These are phyloP conservation scores for Pascua sp. DNA, from an alignment of 1,284 basidiomycete genomes.

Conservation along the genomic window DNA sequence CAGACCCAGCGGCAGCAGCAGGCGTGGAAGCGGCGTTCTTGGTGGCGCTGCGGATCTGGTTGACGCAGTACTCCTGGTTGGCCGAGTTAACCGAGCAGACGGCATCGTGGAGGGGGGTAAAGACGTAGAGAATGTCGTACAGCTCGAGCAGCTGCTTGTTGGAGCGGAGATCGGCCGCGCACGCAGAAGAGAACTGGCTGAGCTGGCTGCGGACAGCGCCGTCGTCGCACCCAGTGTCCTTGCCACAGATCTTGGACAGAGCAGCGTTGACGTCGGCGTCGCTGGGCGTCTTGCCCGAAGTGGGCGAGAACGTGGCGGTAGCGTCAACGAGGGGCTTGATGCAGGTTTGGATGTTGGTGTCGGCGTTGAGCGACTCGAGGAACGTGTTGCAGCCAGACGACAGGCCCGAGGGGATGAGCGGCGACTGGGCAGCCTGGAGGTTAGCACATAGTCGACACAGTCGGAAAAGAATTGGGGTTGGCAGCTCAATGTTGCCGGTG, in stretches of 20 bases:
- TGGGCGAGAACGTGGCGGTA: constrained; percentile 60
- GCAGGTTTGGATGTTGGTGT: constrained; percentile 61
- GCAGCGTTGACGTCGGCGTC: constrained; percentile 55
- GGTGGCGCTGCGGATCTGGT: constrained; percentile 45
- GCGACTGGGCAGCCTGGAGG: constrained; percentile 1
- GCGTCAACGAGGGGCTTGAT: constrained; percentile 62
- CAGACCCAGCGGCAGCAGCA: constrained; percentile 8
- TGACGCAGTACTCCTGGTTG: constrained; percentile 64
- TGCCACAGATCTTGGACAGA: constrained; percentile 61
- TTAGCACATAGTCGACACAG: neutral
- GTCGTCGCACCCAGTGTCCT: constrained; percentile 57
- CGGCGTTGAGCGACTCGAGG: constrained; percentile 61
- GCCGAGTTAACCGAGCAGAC: constrained; percentile 69
- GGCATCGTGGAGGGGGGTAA: constrained; percentile 63
- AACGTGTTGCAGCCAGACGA: constrained; percentile 60
- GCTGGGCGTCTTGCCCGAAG: constrained; percentile 55
- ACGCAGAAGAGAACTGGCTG: constrained; percentile 64
- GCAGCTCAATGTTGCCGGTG: neutral
- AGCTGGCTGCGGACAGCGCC: constrained; percentile 61
- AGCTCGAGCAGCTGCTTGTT: constrained; percentile 55
- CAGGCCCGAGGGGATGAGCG: constrained; percentile 58
- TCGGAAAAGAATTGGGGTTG: neutral
- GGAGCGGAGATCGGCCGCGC: constrained; percentile 61
- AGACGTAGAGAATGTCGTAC: constrained; percentile 75
- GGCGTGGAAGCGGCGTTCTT: constrained; percentile 20